phyloP scores from a whole-genome alignment of 345 rosid species.

The Rubroshorea leprosula region DNA sequence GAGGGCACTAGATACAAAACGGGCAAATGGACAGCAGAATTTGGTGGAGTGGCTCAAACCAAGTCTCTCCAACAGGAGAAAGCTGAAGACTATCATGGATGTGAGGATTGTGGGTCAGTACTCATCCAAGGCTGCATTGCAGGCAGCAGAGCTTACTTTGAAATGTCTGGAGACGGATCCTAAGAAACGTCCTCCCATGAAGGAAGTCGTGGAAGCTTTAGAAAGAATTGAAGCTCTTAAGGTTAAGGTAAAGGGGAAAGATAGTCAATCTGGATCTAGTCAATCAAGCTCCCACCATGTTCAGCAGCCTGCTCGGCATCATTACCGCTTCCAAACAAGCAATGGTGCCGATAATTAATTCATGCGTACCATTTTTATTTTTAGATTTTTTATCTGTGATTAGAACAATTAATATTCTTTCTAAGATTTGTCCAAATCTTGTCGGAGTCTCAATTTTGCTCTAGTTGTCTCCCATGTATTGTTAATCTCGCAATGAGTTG shows the following conservation, averaged over 20 bases:
- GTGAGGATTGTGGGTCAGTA: slow-evolving; percentile 45
- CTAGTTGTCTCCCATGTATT: no score
- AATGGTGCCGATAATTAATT: no score
- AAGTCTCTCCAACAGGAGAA: slow-evolving; percentile 31
- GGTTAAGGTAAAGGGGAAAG: slow-evolving; percentile 23
- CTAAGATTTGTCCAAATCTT: no score
- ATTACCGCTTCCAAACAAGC: slow-evolving; percentile 7
- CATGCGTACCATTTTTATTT: background rate
- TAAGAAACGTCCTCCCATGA: slow-evolving; percentile 50
- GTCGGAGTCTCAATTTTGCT: no score
- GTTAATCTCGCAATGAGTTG: no score
- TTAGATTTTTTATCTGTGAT: background rate
- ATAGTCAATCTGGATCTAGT: slow-evolving; percentile 1
- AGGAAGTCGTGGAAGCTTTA: slow-evolving; percentile 41
- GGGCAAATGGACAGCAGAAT: slow-evolving; percentile 37
- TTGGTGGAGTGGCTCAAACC: slow-evolving; percentile 57
- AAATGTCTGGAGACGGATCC: slow-evolving; percentile 47
- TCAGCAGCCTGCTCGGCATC: slow-evolving; percentile 12
- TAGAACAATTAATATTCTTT: background rate
- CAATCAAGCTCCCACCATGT: slow-evolving; percentile 10
- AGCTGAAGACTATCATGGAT: slow-evolving; percentile 42
- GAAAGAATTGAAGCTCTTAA: slow-evolving; percentile 33
- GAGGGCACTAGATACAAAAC: slow-evolving; percentile 36
- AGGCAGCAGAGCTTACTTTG: slow-evolving; percentile 34
- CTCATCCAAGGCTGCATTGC: slow-evolving; percentile 37